A percentile compares a stretch with the other conserved stretches of the same genome.
Evolutionary conservation across 768 basidiomycete genomes (phyloP).

Genomic region (Jaapia argillacea): DNA sequence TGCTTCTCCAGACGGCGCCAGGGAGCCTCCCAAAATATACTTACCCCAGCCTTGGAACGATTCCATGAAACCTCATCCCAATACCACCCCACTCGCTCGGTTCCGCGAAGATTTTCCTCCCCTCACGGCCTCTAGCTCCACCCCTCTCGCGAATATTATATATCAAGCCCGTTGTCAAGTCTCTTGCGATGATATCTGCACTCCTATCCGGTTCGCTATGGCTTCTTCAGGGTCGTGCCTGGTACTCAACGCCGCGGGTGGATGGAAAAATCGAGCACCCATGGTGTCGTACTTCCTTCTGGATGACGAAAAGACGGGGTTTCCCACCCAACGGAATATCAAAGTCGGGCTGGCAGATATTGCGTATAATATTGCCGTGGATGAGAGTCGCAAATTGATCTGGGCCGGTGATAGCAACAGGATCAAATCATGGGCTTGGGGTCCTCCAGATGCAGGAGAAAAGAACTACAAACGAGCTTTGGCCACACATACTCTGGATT

Average conservation of each 20-base stretch:
- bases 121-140: constrained; percentile 8
- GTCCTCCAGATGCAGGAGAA: not conserved
- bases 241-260: constrained; percentile 14
- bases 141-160: constrained; percentile 18
- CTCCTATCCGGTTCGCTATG: constrained; percentile 12
- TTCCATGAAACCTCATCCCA: constrained; percentile 16
- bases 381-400: constrained; percentile 25
- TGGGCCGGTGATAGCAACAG: constrained; percentile 24
- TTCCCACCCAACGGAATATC: constrained; percentile 5
- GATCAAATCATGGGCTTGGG: constrained; percentile 29
- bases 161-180: constrained; percentile 28
- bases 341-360: constrained; percentile 15
- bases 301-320: constrained; percentile 9
- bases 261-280: constrained; percentile 25
- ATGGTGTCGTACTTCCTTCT: constrained; percentile 17
- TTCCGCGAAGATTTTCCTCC: constrained; percentile 19
- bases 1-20: no score
- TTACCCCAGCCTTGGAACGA: constrained; percentile 14
- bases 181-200: constrained; percentile 8
- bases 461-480: constrained; percentile 1
- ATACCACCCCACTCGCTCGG: constrained; percentile 23
- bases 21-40: no score
- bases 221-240: constrained; percentile 17
- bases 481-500: constrained; percentile 23
- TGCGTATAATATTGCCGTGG: constrained; percentile 15